Evolutionary conservation across 192 early-diverging fungal genomes (phyloP).

Genomic region (Podila epigama): DNA sequence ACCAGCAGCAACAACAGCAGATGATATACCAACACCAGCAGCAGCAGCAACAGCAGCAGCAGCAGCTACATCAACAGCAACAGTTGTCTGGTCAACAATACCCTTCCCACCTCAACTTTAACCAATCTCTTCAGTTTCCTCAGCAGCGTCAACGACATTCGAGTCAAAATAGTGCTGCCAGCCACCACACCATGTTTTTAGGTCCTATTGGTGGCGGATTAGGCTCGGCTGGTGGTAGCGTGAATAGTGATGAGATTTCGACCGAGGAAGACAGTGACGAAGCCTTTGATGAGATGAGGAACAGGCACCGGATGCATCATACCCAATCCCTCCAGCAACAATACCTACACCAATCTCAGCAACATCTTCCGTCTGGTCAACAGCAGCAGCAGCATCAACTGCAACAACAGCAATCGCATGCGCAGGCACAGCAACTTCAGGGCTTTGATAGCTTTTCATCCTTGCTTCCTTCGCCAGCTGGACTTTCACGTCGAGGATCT

Average conservation of each 20-base stretch:
- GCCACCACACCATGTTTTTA: constrained; percentile 44
- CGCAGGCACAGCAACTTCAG: background rate
- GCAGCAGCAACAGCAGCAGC: background rate
- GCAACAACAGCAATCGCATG: background rate
- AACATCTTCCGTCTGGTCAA: background rate
- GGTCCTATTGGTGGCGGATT: constrained; percentile 41
- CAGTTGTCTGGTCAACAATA: constrained; percentile 16
- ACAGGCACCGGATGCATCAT: constrained; percentile 30
- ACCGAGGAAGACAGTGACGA: constrained; percentile 49
- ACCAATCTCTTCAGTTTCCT: constrained; percentile 14
- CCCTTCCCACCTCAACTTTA: constrained; percentile 19
- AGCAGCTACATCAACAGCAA: constrained; percentile 9
- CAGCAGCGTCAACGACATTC: constrained; percentile 47
- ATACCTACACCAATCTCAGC: background rate
- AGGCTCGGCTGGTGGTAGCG: constrained; percentile 41
- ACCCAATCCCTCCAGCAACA: constrained; percentile 7
- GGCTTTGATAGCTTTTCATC: constrained; percentile 33
- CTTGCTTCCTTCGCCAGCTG: constrained; percentile 26
- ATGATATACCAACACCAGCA: constrained; percentile 12
- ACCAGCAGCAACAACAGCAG: constrained; percentile 14
- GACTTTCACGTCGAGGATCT: constrained; percentile 36
- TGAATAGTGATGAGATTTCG: constrained; percentile 43
- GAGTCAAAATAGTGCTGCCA: constrained; percentile 46
- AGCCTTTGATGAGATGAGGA: constrained; percentile 45
- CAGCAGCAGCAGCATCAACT: constrained; percentile 14